phyloP scores from a whole-genome alignment of 2,329 filamentous ascomycete species.

The Colletotrichum acutatum region DNA sequence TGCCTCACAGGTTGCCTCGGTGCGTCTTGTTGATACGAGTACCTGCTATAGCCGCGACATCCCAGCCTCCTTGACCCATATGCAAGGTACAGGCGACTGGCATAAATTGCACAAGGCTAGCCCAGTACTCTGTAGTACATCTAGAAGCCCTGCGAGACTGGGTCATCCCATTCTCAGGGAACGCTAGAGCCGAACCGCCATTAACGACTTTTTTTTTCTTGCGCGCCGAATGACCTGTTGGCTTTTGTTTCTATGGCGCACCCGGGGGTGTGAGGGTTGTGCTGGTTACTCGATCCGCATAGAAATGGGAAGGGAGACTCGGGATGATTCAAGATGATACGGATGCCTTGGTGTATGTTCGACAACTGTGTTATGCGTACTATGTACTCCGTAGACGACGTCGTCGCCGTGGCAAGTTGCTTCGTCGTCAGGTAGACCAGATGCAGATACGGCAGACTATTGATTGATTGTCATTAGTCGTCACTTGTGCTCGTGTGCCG shows the following conservation, averaged over 20 bases:
- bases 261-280: not conserved
- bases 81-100: constrained; percentile 34
- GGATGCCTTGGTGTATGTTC: not conserved
- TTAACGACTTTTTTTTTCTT: constrained; percentile 12
- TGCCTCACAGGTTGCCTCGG: constrained; percentile 14
- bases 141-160: constrained; percentile 29
- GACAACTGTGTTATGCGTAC: too few species aligned
- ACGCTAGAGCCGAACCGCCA: constrained; percentile 28
- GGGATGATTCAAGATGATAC: not conserved
- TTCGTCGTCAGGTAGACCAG: not conserved
- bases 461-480: not conserved
- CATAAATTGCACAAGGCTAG: constrained; percentile 35
- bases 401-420: not conserved
- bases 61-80: constrained; percentile 26
- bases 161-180: constrained; percentile 24
- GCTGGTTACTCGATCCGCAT: not conserved
- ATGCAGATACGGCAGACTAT: not conserved
- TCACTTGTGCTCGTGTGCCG: not conserved
- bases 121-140: constrained; percentile 25
- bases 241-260: constrained; percentile 9
- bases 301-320: constrained; percentile 1
- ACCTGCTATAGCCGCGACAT: constrained; percentile 28
- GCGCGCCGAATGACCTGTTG: constrained; percentile 22
- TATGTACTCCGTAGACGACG: not conserved
- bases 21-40: not conserved